These are phyloP conservation scores for Vigna mungo DNA, from an alignment of 306 rosid species.

Conservation along the genomic window DNA sequence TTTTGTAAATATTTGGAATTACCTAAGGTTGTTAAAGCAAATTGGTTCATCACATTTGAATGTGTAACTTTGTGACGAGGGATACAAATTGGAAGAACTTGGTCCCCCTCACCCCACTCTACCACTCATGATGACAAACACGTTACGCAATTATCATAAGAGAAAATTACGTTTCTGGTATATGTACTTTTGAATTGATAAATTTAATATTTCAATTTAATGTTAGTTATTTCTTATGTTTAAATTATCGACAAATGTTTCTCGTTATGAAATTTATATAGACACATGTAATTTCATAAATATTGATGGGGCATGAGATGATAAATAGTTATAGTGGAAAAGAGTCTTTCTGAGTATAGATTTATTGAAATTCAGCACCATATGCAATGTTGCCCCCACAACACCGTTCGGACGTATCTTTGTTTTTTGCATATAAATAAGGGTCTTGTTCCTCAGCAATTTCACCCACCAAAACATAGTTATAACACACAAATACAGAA, in stretches of 20 bases:
- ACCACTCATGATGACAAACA: neutral
- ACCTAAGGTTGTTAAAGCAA: slow-evolving; percentile 1
- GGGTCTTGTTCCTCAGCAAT: neutral
- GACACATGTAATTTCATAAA: too few species aligned
- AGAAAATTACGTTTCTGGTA: too few species aligned
- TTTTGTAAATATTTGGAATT: neutral
- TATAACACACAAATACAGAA: too few species aligned
- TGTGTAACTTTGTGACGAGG: neutral
- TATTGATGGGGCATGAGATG: too few species aligned
- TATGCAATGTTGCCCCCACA: neutral
- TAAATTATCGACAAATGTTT: too few species aligned
- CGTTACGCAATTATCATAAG: neutral
- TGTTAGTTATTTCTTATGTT: too few species aligned
- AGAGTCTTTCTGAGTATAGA: neutral
- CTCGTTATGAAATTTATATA: too few species aligned
- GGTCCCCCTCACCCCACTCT: neutral
- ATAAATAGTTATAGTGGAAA: too few species aligned
- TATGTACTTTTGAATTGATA: too few species aligned
- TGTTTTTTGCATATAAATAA: neutral
- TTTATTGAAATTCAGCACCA: neutral
- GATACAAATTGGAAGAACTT: neutral
- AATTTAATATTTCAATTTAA: too few species aligned
- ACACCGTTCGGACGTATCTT: neutral
- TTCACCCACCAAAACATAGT: too few species aligned
- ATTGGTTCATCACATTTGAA: neutral